Evolutionary conservation across 352 stramenopile species (phyloP).

Genomic region (Globisporangium paddicum): DNA sequence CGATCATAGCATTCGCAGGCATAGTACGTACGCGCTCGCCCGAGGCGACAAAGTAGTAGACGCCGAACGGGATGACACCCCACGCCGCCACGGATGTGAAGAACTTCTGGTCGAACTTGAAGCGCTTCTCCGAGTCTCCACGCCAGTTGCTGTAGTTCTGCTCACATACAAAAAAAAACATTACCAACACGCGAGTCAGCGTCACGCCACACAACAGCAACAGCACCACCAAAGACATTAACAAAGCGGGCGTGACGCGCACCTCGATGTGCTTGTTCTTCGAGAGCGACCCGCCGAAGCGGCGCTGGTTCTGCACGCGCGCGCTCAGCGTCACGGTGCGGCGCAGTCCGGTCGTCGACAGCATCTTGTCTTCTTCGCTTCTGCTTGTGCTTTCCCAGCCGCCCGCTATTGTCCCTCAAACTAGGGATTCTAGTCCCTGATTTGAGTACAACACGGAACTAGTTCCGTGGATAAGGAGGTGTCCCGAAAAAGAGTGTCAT

Average conservation of each 20-base stretch:
- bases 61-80: slow-evolving; percentile 48
- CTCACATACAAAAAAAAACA: background rate
- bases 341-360: slow-evolving; percentile 50
- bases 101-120: slow-evolving; percentile 68
- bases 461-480: too few species aligned
- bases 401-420: too few species aligned
- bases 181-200: background rate
- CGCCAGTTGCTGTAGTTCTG: slow-evolving; percentile 88
- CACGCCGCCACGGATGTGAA: slow-evolving; percentile 47
- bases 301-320: slow-evolving; percentile 60
- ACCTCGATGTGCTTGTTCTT: slow-evolving; percentile 88
- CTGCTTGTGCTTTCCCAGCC: slow-evolving; percentile 5
- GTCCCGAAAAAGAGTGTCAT: too few species aligned
- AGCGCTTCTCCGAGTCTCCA: slow-evolving; percentile 79
- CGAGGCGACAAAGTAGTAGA: slow-evolving; percentile 62
- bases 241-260: background rate
- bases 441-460: too few species aligned
- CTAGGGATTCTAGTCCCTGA: too few species aligned
- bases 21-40: slow-evolving; percentile 50
- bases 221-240: background rate
- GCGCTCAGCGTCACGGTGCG: slow-evolving; percentile 32
- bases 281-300: slow-evolving; percentile 62
- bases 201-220: slow-evolving; percentile 1
- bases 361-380: slow-evolving; percentile 13
- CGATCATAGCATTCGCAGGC: slow-evolving; percentile 2